Evolutionary conservation across 192 early-diverging fungal genomes (phyloP).

Genomic region (Coemansia sp.): DNA sequence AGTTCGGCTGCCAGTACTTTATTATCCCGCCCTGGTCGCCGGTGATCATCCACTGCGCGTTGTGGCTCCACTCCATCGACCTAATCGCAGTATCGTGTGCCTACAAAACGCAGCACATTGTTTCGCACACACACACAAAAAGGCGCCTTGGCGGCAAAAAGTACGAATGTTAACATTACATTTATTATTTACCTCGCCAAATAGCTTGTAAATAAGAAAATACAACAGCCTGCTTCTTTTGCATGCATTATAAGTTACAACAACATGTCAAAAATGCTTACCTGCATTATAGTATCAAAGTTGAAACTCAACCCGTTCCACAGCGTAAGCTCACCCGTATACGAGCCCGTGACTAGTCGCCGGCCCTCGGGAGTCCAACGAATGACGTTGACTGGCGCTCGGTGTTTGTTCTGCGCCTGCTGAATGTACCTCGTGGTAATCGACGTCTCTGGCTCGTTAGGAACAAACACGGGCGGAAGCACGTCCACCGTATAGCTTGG

Average conservation of each 20-base stretch:
- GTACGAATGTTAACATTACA: not conserved
- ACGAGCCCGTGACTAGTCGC: conserved; percentile 88
- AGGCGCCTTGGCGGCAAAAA: not conserved
- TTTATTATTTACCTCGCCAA: conserved; percentile 6
- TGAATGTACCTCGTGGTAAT: conserved; percentile 39
- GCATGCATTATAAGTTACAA: too few relatives aligned
- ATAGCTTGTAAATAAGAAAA: conserved; percentile 3
- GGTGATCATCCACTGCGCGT: conserved; percentile 92
- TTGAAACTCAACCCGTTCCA: conserved; percentile 99
- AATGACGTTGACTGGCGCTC: conserved; percentile 88
- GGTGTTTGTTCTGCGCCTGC: conserved; percentile 78
- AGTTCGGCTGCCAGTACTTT: conserved; percentile 97
- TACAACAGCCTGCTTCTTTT: too few relatives aligned
- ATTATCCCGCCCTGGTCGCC: conserved; percentile 88
- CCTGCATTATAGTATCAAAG: conserved; percentile 94
- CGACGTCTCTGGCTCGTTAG: conserved; percentile 36
- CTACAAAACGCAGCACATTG: conserved; percentile 11
- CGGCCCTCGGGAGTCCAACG: conserved; percentile 97
- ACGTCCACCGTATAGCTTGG: conserved; percentile 49
- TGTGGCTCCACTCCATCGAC: conserved; percentile 94
- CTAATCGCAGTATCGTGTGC: conserved; percentile 93
- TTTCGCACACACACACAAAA: not conserved
- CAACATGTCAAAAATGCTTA: conserved; percentile 13
- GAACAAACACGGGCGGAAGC: conserved; percentile 56
- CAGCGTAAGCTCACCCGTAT: conserved; percentile 91